Evolutionary conservation across 2,329 filamentous ascomycete genomes (phyloP).

Genomic region (Geosmithia morbida): DNA sequence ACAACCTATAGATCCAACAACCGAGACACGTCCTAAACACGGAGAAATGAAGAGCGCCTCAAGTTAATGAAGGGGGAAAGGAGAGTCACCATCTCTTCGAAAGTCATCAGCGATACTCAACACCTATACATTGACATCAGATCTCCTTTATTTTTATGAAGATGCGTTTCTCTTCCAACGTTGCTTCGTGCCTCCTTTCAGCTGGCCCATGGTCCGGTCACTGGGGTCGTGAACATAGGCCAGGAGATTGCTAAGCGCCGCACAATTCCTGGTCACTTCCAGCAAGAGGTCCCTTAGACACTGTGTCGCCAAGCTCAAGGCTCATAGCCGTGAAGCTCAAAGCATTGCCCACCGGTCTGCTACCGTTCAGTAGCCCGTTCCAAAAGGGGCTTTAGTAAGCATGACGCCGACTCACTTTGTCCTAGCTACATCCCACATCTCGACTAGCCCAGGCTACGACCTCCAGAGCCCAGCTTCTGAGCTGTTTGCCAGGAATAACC

Average conservation of each 20-base stretch:
- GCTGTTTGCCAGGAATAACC: constrained; percentile 22
- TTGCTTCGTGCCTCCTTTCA: not conserved
- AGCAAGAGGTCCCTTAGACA: constrained; percentile 27
- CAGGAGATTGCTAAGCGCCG: constrained; percentile 34
- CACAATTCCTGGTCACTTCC: constrained; percentile 19
- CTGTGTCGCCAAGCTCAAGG: constrained; percentile 24
- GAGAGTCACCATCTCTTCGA: not conserved
- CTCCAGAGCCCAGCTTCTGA: constrained; percentile 12
- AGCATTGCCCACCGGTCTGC: constrained; percentile 31
- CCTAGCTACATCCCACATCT: constrained; percentile 20
- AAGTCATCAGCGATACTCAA: too few relatives aligned
- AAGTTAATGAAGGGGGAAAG: too few relatives aligned
- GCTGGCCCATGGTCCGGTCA: constrained; percentile 17
- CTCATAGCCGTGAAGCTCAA: constrained; percentile 37
- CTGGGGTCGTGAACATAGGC: constrained; percentile 32
- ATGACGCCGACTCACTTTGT: constrained; percentile 16
- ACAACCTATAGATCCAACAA: not conserved
- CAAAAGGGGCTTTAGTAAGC: constrained; percentile 3
- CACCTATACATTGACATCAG: too few relatives aligned
- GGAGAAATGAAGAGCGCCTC: too few relatives aligned
- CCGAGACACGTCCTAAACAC: too few relatives aligned
- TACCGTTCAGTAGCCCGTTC: constrained; percentile 24
- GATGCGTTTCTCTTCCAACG: not conserved
- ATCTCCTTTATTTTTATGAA: not conserved
- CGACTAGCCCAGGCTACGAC: constrained; percentile 17